Evolutionary conservation across 352 stramenopile genomes (phyloP), one percentile per base, ranked within the genome.

Genomic region (Phytophthora cactorum): DNA sequence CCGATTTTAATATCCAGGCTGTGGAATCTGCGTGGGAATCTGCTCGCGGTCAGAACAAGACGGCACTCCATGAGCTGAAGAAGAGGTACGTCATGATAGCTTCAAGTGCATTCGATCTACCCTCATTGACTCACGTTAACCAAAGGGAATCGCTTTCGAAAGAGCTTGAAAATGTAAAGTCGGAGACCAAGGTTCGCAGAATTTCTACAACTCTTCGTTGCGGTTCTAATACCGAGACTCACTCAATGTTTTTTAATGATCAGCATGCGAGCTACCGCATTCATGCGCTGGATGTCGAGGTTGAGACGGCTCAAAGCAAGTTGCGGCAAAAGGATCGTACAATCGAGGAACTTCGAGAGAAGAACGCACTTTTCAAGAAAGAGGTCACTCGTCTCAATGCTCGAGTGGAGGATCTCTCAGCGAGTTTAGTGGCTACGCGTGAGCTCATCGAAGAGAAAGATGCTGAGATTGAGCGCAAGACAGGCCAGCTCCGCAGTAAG

Each of bases 21-120:
- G 82, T 94, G 8, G 84, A 94, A 56, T 88, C 81, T 8, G 86
- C 86, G 15, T 94, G 86, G 86, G 86, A 93, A 68, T 70, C 83
- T 29, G 83, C 86, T 31, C 86, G 86, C 3, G 85, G 84, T 8
- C 82, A 94, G 65, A 94, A 94, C 77, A 91, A 90, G 49, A 81
- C 81, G 50, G 81, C 81, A 10, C 47, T 92, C 2, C 80, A 90
- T n/a, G 79, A 89, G 64, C 82, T 92, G n/a, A 93, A 91, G 65
- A 94, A 91, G 64, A 90, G 86, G 82, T 86, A 47, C 2, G 76
- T 59, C 9, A 6, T 44, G 7, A 22, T 5, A n/a, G 38, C 14
- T 17, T 29, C 3, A 11, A 14, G 10, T 51, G 3, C 28, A 28
- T 5, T 22, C 32, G 3, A 15, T 38, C 29, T 58, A 17, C 10